Evolutionary conservation across 495 filamentous ascomycete genomes (phyloP).

Genomic region (Beverwykella pulmonaria): DNA sequence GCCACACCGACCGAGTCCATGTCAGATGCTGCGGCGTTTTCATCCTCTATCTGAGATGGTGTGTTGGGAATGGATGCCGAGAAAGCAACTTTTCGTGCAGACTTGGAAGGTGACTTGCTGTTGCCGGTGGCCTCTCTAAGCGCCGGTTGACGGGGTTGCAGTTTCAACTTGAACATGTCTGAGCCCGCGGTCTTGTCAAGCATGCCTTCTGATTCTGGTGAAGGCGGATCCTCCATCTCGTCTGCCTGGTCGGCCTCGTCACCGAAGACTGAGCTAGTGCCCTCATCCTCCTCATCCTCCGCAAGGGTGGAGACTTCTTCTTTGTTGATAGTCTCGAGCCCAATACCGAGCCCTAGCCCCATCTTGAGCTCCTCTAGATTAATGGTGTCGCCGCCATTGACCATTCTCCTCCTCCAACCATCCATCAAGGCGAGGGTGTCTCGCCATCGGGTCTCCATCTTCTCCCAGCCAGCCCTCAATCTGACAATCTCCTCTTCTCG

Average conservation of each 20-base stretch:
- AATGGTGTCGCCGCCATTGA: constrained; percentile 74
- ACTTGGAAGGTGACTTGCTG: constrained; percentile 30
- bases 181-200: constrained; percentile 29
- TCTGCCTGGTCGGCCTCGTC: constrained; percentile 31
- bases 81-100: constrained; percentile 41
- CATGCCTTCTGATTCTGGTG: constrained; percentile 29
- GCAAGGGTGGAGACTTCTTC: constrained; percentile 20
- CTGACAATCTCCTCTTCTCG: constrained; percentile 86
- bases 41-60: constrained; percentile 30
- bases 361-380: constrained; percentile 81
- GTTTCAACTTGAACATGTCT: constrained; percentile 42
- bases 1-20: constrained; percentile 15
- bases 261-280: constrained; percentile 21
- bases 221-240: constrained; percentile 25
- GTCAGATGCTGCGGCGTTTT: constrained; percentile 30
- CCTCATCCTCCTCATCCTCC: constrained; percentile 32
- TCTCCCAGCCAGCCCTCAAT: constrained; percentile 82
- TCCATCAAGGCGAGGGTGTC: constrained; percentile 91
- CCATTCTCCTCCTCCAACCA: constrained; percentile 84
- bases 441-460: constrained; percentile 86
- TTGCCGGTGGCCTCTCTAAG: constrained; percentile 40
- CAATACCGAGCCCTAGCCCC: constrained; percentile 56
- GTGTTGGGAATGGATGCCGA: constrained; percentile 30
- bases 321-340: constrained; percentile 25
- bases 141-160: constrained; percentile 34